phyloP scores from a whole-genome alignment of 2,329 filamentous ascomycete species.

The Colletotrichum tropicicola region DNA sequence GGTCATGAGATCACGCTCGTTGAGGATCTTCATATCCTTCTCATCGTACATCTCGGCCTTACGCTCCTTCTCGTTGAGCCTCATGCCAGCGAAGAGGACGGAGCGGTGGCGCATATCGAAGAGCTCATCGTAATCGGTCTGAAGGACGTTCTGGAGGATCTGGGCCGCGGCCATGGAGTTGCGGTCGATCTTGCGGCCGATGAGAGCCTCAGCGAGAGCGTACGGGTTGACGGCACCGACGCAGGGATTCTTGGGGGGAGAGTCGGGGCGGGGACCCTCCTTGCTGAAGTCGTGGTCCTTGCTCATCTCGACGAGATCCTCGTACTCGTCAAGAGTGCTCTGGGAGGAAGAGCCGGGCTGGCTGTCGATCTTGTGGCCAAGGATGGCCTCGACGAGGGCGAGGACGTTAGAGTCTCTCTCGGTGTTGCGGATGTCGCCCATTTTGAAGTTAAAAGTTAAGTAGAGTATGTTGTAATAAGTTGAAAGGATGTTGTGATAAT shows the following conservation, averaged over 20 bases:
- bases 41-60: conserved; percentile 46
- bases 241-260: conserved; percentile 46
- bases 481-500: neutral
- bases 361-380: conserved; percentile 43
- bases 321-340: conserved; percentile 42
- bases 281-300: conserved; percentile 31
- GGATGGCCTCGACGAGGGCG: conserved; percentile 48
- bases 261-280: conserved; percentile 42
- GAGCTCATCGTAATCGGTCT: conserved; percentile 57
- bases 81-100: conserved; percentile 51
- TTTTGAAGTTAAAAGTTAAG: conserved; percentile 28
- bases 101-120: conserved; percentile 55
- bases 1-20: conserved; percentile 51
- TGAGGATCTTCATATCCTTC: conserved; percentile 51
- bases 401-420: conserved; percentile 27
- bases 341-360: conserved; percentile 34
- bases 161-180: conserved; percentile 41
- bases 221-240: conserved; percentile 55
- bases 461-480: conserved; percentile 21
- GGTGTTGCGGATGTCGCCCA: conserved; percentile 23
- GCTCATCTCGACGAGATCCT: conserved; percentile 41
- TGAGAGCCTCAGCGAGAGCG: conserved; percentile 52
- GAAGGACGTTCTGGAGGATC: conserved; percentile 51
- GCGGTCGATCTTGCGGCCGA: conserved; percentile 51
- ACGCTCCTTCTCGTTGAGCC: conserved; percentile 48